Percentiles rank a stretch among this genome's conserved stretches.
phyloP scores from a whole-genome alignment of 148 eudicot genomes.

The Drosera capensis region DNA sequence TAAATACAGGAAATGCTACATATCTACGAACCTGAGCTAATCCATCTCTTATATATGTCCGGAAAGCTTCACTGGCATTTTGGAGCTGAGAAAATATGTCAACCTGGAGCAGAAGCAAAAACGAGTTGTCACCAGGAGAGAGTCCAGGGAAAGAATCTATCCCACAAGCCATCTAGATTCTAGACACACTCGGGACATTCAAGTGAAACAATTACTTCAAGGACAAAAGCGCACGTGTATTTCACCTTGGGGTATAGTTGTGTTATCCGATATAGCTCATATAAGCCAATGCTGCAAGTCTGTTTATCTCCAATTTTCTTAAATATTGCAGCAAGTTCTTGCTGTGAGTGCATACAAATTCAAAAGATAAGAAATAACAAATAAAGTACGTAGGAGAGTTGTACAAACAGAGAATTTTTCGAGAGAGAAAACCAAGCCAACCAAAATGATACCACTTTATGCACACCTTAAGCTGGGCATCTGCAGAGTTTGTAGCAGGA shows the following conservation, averaged over 20 bases:
- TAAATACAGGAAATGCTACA: not conserved
- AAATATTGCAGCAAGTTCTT: slow-evolving; percentile 95
- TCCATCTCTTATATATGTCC: slow-evolving; percentile 95
- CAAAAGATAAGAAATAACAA: not conserved
- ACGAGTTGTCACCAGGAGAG: not conserved
- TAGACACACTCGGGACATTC: no score
- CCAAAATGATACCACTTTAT: not conserved
- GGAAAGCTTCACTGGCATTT: slow-evolving; percentile 96
- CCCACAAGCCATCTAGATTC: no score
- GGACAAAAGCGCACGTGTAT: not conserved
- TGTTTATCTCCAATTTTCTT: slow-evolving; percentile 98
- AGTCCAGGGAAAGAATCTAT: no score
- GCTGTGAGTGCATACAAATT: slow-evolving; percentile 37
- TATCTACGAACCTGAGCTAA: slow-evolving; percentile 57
- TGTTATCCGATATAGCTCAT: slow-evolving; percentile 82
- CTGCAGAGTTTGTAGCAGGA: slow-evolving; percentile 69
- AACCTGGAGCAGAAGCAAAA: slow-evolving; percentile 29
- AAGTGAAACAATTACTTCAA: no score
- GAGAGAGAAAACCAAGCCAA: no score
- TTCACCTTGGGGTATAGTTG: slow-evolving; percentile 87
- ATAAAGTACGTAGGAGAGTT: no score
- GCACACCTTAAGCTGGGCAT: slow-evolving; percentile 75
- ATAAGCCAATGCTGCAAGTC: slow-evolving; percentile 89
- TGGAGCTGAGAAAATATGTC: slow-evolving; percentile 95
- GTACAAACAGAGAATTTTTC: no score